Percentiles rank a stretch among this genome's conserved stretches.
phyloP scores from a whole-genome alignment of 169 alveolate genomes.

The Sarcocystis neurona region DNA sequence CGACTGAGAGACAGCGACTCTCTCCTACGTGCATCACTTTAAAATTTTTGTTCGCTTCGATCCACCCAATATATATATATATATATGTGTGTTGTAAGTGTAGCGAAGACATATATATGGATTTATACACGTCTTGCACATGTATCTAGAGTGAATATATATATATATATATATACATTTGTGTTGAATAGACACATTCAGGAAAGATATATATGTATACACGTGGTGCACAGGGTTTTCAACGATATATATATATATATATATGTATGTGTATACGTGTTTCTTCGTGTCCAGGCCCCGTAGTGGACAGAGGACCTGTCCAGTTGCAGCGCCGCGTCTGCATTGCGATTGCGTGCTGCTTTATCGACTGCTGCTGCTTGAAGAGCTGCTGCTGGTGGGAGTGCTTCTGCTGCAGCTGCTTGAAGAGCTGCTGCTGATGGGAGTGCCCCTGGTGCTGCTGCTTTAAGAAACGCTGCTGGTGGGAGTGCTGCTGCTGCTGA shows the following conservation, averaged over 20 bases:
- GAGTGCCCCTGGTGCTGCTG: too few species aligned
- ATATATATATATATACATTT: background rate
- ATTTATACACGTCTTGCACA: background rate
- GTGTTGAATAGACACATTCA: background rate
- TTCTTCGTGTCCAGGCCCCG: background rate
- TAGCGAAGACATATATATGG: background rate
- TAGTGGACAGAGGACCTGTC: too few species aligned
- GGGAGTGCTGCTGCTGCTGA: too few species aligned
- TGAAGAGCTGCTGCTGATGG: too few species aligned
- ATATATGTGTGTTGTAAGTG: too few species aligned
- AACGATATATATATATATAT: too few species aligned
- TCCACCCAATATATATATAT: background rate
- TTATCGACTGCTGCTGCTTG: too few species aligned
- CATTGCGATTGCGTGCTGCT: too few species aligned
- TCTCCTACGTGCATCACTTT: background rate
- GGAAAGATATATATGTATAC: background rate
- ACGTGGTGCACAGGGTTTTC: background rate
- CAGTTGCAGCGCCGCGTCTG: too few species aligned
- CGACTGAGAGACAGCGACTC: background rate
- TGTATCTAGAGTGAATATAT: background rate
- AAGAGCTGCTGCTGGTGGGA: too few species aligned
- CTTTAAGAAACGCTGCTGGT: too few species aligned
- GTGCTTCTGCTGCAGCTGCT: too few species aligned
- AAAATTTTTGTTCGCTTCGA: background rate
- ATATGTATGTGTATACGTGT: background rate